Evolutionary conservation across 805 yeast species (phyloP).

Genomic region (Candida loeiensis): DNA sequence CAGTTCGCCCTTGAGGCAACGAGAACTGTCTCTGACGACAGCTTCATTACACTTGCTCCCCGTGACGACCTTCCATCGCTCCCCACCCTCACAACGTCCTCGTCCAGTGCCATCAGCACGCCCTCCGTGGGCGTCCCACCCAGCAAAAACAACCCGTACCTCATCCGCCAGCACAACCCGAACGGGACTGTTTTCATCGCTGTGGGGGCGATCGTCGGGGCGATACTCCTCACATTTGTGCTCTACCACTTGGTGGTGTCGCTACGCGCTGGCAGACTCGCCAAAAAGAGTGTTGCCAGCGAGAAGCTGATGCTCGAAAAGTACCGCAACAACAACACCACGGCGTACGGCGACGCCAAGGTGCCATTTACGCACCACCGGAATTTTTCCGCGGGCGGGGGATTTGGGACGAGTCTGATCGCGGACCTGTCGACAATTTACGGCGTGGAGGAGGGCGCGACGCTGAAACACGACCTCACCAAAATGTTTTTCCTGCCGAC

Average conservation of each 20-base stretch:
- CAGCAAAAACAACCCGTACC: slow-evolving; percentile 59
- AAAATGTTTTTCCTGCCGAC: slow-evolving; percentile 77
- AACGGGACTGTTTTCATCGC: slow-evolving; percentile 82
- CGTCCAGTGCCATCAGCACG: slow-evolving; percentile 30
- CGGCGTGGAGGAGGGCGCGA: slow-evolving; percentile 26
- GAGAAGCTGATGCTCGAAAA: slow-evolving; percentile 33
- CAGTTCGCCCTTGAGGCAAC: neutral
- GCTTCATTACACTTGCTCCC: slow-evolving; percentile 13
- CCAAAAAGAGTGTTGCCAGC: slow-evolving; percentile 41
- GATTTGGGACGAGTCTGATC: slow-evolving; percentile 20
- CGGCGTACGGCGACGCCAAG: slow-evolving; percentile 33
- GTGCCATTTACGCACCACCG: slow-evolving; percentile 32
- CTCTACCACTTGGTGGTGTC: slow-evolving; percentile 52
- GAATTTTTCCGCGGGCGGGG: slow-evolving; percentile 18
- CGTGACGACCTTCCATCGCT: slow-evolving; percentile 1
- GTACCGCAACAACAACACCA: slow-evolving; percentile 27
- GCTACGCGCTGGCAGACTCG: slow-evolving; percentile 46
- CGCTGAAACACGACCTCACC: slow-evolving; percentile 40
- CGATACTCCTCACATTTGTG: slow-evolving; percentile 48
- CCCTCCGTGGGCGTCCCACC: slow-evolving; percentile 59
- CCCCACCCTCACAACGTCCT: neutral
- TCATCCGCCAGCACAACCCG: slow-evolving; percentile 50
- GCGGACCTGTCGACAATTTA: slow-evolving; percentile 33
- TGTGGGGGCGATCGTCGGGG: slow-evolving; percentile 67
- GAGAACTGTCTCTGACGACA: neutral